Conservation (phyloP, 768 basidiomycete genomes). For the Pleurotus ostreatus region DNA sequence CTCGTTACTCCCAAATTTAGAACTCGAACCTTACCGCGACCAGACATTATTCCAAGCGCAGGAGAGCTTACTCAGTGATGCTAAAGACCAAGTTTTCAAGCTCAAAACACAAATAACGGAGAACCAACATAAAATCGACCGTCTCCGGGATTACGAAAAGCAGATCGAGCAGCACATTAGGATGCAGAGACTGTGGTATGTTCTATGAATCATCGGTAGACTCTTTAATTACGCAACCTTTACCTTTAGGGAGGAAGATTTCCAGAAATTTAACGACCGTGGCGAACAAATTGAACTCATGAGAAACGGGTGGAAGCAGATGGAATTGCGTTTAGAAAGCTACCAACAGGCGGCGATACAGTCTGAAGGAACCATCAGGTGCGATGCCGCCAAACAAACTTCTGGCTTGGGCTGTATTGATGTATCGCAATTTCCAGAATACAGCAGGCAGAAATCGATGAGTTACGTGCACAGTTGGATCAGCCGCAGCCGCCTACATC, state of each 20-base stretch:
- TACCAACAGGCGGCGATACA: slow-evolving; percentile 48
- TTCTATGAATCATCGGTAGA: slow-evolving; percentile 3
- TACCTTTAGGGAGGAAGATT: slow-evolving; percentile 64
- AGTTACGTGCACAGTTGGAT: slow-evolving; percentile 53
- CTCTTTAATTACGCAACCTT: background rate
- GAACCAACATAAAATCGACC: slow-evolving; percentile 75
- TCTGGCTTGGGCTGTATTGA: background rate
- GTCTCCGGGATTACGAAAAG: slow-evolving; percentile 80
- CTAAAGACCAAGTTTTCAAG: slow-evolving; percentile 62
- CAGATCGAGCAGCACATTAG: slow-evolving; percentile 80
- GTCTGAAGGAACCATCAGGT: slow-evolving; percentile 61
- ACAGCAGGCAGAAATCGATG: slow-evolving; percentile 57
- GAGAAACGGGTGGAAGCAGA: slow-evolving; percentile 57
- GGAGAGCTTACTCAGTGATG: slow-evolving; percentile 64
- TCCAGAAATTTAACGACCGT: slow-evolving; percentile 62
- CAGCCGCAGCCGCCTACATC: slow-evolving; percentile 18
- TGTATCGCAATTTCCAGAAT: slow-evolving; percentile 29
- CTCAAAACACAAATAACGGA: slow-evolving; percentile 76
- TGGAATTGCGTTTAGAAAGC: slow-evolving; percentile 60
- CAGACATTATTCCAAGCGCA: slow-evolving; percentile 70
- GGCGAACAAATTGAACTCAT: slow-evolving; percentile 54
- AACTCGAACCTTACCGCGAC: background rate
- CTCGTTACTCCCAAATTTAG: background rate
- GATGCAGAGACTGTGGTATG: slow-evolving; percentile 76
- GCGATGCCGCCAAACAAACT: slow-evolving; percentile 16